Percentiles rank a stretch among this genome's conserved stretches.
Evolutionary conservation across 208 protist genomes (phyloP).

Genomic region (Trypanosoma brucei): DNA sequence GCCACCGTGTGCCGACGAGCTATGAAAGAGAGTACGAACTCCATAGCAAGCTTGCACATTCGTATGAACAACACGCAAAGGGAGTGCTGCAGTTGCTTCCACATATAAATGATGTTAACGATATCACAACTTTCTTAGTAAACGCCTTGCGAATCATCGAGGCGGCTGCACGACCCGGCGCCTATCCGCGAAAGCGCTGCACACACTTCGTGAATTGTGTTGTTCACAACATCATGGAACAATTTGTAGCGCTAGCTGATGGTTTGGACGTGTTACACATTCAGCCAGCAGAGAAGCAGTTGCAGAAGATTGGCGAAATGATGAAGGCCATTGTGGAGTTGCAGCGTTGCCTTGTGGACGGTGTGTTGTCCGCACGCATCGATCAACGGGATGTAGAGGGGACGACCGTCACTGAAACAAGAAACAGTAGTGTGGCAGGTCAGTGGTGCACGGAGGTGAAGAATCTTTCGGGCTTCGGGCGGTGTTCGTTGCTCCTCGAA

Average conservation of each 20-base stretch:
- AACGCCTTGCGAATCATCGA: constrained; percentile 39
- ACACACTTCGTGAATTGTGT: constrained; percentile 49
- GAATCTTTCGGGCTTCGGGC: too few species aligned
- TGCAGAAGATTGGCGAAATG: constrained; percentile 14
- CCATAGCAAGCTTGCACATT: constrained; percentile 51
- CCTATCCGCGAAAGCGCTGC: constrained; percentile 42
- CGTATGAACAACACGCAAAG: constrained; percentile 61
- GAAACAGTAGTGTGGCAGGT: constrained; percentile 27
- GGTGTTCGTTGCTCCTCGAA: constrained; percentile 1
- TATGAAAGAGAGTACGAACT: constrained; percentile 67
- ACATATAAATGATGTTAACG: constrained; percentile 28
- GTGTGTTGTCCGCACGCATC: too few species aligned
- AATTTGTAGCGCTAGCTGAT: constrained; percentile 42
- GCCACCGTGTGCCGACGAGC: constrained; percentile 57
- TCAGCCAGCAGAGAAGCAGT: constrained; percentile 20
- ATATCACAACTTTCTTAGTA: constrained; percentile 1
- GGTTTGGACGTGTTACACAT: constrained; percentile 36
- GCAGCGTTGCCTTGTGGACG: not conserved
- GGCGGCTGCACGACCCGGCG: constrained; percentile 33
- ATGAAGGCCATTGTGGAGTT: constrained; percentile 35
- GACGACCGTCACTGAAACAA: constrained; percentile 39
- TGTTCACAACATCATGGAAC: constrained; percentile 35
- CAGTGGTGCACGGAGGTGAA: too few species aligned
- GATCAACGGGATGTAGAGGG: too few species aligned
- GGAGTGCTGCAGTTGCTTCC: constrained; percentile 41